Evolutionary conservation across 2,329 filamentous ascomycete genomes (phyloP).

Genomic region (Moelleriella libera): DNA sequence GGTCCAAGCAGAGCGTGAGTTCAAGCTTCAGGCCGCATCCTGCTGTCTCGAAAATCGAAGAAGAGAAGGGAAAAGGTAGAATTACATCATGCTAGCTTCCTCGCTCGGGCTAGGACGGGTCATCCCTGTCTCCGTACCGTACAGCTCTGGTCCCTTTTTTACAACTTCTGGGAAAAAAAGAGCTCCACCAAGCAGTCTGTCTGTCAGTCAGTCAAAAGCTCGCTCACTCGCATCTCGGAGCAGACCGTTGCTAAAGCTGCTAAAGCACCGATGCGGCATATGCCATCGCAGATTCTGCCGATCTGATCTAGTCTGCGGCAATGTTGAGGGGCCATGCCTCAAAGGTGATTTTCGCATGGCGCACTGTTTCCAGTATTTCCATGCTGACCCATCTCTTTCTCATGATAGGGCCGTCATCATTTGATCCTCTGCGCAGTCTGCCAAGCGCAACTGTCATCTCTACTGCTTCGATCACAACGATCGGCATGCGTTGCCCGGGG

Average conservation of each 20-base stretch:
- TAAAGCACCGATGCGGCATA: background rate
- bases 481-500: background rate
- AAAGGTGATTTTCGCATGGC: constrained; percentile 15
- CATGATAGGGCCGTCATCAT: constrained; percentile 18
- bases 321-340: constrained; percentile 29
- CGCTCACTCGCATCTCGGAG: too few species aligned
- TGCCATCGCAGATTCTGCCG: background rate
- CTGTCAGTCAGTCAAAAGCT: background rate
- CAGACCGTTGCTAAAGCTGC: background rate
- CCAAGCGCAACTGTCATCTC: constrained; percentile 15
- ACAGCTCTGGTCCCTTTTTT: background rate
- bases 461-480: constrained; percentile 3
- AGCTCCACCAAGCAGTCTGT: background rate
- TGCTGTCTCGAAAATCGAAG: too few species aligned
- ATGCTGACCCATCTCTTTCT: background rate
- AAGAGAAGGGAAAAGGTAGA: too few species aligned
- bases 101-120: background rate
- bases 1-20: too few species aligned
- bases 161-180: background rate
- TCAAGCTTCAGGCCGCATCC: too few species aligned
- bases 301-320: constrained; percentile 8
- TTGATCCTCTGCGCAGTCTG: constrained; percentile 27
- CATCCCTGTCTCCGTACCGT: background rate
- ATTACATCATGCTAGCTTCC: too few species aligned
- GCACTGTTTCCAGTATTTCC: background rate